Evolutionary conservation across 177 flowering plant species (phyloP).

Genomic region (Vitis hybrid): DNA sequence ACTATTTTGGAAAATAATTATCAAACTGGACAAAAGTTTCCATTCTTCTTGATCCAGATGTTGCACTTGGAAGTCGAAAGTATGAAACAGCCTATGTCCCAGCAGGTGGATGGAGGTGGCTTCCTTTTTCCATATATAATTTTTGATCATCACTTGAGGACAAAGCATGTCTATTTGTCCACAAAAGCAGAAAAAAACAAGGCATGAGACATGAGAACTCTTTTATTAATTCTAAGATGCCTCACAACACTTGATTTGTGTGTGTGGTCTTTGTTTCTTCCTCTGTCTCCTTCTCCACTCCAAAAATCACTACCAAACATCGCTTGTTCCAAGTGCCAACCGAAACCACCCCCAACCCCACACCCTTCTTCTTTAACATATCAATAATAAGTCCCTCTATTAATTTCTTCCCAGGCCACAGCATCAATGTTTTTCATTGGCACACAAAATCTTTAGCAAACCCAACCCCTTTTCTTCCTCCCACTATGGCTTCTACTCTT

Average conservation of each 20-base stretch:
- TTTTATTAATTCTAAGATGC: too few relatives aligned
- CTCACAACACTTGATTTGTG: neutral
- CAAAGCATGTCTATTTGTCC: neutral
- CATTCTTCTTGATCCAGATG: neutral
- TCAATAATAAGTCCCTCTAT: neutral
- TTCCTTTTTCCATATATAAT: neutral
- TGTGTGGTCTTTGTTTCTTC: neutral
- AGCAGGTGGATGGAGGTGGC: neutral
- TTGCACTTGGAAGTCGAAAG: neutral
- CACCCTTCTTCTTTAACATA: neutral
- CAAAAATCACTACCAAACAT: slow-evolving; percentile 23
- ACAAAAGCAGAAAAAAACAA: neutral
- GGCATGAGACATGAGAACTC: neutral
- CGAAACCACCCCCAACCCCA: slow-evolving; percentile 16
- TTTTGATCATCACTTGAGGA: neutral
- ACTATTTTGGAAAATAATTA: too few relatives aligned
- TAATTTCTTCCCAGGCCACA: neutral
- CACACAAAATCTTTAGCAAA: neutral
- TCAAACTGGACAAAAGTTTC: too few relatives aligned
- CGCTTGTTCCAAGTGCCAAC: slow-evolving; percentile 10
- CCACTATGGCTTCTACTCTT: slow-evolving; percentile 22
- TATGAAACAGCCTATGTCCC: neutral
- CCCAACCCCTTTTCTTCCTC: neutral
- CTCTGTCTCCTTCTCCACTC: neutral
- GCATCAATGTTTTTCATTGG: neutral